Conservation (phyloP, 306 rosid genomes). For the Trifolium fragiferum region DNA sequence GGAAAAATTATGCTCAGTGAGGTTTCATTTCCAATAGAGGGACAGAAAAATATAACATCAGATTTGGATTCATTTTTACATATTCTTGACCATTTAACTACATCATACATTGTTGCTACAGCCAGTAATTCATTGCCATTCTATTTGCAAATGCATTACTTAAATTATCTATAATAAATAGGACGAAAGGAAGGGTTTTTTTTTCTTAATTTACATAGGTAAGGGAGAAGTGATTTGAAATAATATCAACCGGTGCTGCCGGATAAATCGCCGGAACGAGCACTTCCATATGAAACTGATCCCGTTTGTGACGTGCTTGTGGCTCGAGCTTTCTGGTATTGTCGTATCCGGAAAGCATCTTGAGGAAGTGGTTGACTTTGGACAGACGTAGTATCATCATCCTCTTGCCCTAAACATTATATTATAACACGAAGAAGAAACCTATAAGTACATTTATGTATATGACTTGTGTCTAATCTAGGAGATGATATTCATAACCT, state of each 20-base stretch:
- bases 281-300: slow-evolving; percentile 93
- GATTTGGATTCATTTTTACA: background rate
- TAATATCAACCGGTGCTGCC: slow-evolving; percentile 75
- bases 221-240: background rate
- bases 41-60: background rate
- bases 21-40: background rate
- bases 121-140: background rate
- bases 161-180: slow-evolving; percentile 1
- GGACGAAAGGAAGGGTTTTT: background rate
- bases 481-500: background rate
- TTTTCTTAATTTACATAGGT: background rate
- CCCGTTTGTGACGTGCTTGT: slow-evolving; percentile 83
- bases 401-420: slow-evolving; percentile 65
- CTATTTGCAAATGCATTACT: slow-evolving; percentile 11
- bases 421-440: slow-evolving; percentile 21
- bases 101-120: slow-evolving; percentile 11
- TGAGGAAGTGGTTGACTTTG: slow-evolving; percentile 90
- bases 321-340: slow-evolving; percentile 79
- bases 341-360: slow-evolving; percentile 88
- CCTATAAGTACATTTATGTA: background rate
- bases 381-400: slow-evolving; percentile 73
- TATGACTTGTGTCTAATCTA: background rate
- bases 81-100: slow-evolving; percentile 12
- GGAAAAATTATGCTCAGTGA: background rate
- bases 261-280: slow-evolving; percentile 87